Base-by-base conservation (phyloP, 2,329 filamentous ascomycete genomes). In the Paecilomyces niveus region DNA sequence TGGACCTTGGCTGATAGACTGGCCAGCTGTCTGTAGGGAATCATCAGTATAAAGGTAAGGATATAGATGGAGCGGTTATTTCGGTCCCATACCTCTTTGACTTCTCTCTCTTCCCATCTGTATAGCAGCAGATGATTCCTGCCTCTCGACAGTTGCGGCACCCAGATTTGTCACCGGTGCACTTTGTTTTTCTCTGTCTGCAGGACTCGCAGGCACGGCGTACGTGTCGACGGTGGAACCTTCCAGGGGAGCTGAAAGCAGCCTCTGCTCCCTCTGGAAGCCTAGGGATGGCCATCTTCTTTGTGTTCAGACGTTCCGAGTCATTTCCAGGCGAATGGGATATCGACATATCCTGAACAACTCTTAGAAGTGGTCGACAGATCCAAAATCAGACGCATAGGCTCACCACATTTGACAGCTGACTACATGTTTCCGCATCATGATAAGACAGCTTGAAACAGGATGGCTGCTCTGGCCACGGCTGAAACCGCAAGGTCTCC, bases 181-280 rank as follows among this genome's bases (percentile, higher is more conserved):
- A 79, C 63, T 78, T 79, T 35, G 74, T 78, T 63, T 78, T 79
- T 51, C 75, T 70, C 58, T 74, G 70, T 22, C 76, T 70, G 60
- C 77, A 79, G n/a, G 73, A 73, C 58, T 79, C 76, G 58, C 77
- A 79, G 18, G 77, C 76, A 57, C 71, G 71, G 51, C 69, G 70
- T 32, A 73, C 71, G 58, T 74, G 71, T 22, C 70, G 70, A 55
- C 72, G 70, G 53, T 73, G 72, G n/a, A 70, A 69, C 31, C 72
- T 66, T 22, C 69, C 70, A 26, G 71, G 67, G 4, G 71, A 68
- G 8, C 68, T 65, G 31, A 72, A 70, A 11, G 66, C 64, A 35
- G 71, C 69, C 58, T 73, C 70, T 35, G 65, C 59, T 45, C 66
- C 68, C 60, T 70, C 74, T 32, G 70, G 64, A 49, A 74, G 63